These are phyloP conservation scores for Apiotrichum montevideense DNA, from an alignment of 1,284 basidiomycete genomes.

Conservation along the genomic window DNA sequence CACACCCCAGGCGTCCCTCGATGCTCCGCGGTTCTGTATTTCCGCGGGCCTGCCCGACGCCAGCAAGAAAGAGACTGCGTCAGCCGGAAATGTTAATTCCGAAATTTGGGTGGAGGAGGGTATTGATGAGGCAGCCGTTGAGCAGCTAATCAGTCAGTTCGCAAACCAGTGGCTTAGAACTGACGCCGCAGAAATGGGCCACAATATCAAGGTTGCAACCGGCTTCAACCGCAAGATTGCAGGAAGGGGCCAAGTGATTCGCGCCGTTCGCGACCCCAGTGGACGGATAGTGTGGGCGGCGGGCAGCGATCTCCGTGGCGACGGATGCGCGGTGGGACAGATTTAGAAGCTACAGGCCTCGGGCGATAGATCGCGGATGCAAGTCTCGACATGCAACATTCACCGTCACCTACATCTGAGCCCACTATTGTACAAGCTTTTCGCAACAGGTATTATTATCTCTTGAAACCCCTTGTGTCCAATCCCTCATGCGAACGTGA, in stretches of 20 bases:
- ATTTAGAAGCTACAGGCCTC: slow-evolving; percentile 51
- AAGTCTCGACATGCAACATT: no score
- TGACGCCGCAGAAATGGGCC: slow-evolving; percentile 66
- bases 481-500: not conserved
- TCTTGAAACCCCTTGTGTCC: no score
- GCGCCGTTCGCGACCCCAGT: slow-evolving; percentile 64
- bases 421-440: no score
- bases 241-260: slow-evolving; percentile 87
- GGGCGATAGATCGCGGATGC: no score
- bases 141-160: slow-evolving; percentile 52
- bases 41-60: slow-evolving; percentile 71
- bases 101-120: slow-evolving; percentile 77
- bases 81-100: slow-evolving; percentile 59
- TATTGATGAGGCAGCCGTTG: slow-evolving; percentile 57
- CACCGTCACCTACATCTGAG: no score
- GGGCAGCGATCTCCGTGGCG: slow-evolving; percentile 77
- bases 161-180: not conserved
- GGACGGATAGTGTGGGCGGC: slow-evolving; percentile 71
- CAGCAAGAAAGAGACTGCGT: slow-evolving; percentile 45
- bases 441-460: no score
- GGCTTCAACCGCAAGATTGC: slow-evolving; percentile 65
- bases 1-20: slow-evolving; percentile 74
- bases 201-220: slow-evolving; percentile 61
- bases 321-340: slow-evolving; percentile 82
- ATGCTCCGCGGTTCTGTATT: slow-evolving; percentile 88